A percentile compares a stretch with the other conserved stretches of the same genome.
phyloP scores from a whole-genome alignment of 805 yeast species.

The Aciculoconidium aculeatum region DNA sequence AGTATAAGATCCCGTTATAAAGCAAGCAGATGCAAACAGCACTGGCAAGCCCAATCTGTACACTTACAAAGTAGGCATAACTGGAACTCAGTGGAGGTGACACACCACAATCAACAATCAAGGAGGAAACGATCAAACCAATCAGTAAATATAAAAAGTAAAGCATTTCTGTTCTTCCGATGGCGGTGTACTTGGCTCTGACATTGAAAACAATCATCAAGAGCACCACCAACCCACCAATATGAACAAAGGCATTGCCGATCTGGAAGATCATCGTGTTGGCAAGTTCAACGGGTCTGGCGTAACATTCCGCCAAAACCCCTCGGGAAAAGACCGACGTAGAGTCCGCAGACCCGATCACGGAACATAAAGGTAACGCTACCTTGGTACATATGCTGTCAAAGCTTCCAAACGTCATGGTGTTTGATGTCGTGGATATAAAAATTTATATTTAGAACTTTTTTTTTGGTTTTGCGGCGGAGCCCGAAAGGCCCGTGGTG shows the following conservation, averaged over 20 bases:
- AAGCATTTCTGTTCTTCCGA: slow-evolving; percentile 84
- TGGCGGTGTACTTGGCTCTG: slow-evolving; percentile 85
- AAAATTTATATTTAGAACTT: too few relatives aligned
- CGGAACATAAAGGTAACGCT: slow-evolving; percentile 76
- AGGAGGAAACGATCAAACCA: slow-evolving; percentile 53
- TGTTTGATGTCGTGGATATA: too few relatives aligned
- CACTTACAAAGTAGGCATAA: slow-evolving; percentile 77
- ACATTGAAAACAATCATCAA: slow-evolving; percentile 72
- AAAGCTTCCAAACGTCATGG: slow-evolving; percentile 67
- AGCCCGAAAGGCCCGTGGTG: too few relatives aligned
- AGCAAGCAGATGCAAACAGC: slow-evolving; percentile 66
- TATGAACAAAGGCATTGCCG: slow-evolving; percentile 82
- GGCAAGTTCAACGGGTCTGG: slow-evolving; percentile 81
- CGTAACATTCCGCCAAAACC: slow-evolving; percentile 71
- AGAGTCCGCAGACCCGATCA: slow-evolving; percentile 49
- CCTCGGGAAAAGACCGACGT: slow-evolving; percentile 44
- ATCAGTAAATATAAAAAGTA: slow-evolving; percentile 60
- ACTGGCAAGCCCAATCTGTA: slow-evolving; percentile 70
- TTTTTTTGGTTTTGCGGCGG: too few relatives aligned
- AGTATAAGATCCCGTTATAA: slow-evolving; percentile 73
- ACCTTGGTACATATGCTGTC: slow-evolving; percentile 56
- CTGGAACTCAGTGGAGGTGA: slow-evolving; percentile 75
- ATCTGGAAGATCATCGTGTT: slow-evolving; percentile 87
- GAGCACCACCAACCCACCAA: slow-evolving; percentile 61
- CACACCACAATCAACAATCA: slow-evolving; percentile 89